A percentile compares a stretch with the other conserved stretches of the same genome.
These are phyloP conservation scores for Penicillium bialowiezense DNA, from an alignment of 495 filamentous ascomycete genomes.

Conservation along the genomic window DNA sequence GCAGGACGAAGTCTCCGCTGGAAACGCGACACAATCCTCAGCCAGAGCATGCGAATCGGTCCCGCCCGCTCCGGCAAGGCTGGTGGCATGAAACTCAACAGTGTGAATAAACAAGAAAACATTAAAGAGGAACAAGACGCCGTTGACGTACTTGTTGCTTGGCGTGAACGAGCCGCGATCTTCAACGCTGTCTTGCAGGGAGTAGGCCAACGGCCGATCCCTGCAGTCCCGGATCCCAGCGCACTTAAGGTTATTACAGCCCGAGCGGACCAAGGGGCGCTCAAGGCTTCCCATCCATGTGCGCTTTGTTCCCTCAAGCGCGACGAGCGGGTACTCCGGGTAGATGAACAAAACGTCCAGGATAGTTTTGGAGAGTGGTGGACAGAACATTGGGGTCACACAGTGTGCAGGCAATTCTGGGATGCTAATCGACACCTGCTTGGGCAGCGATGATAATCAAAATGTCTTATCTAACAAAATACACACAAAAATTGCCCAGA, in stretches of 20 bases:
- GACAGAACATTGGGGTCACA: slow-evolving; percentile 85
- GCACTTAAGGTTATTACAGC: slow-evolving; percentile 55
- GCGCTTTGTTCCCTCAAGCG: slow-evolving; percentile 83
- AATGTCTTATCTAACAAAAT: too few species aligned
- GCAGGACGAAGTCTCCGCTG: slow-evolving; percentile 83
- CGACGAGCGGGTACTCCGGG: slow-evolving; percentile 72
- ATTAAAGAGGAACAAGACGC: slow-evolving; percentile 86
- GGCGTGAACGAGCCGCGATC: slow-evolving; percentile 51
- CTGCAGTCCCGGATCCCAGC: slow-evolving; percentile 64
- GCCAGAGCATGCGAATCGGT: slow-evolving; percentile 84
- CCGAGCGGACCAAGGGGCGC: slow-evolving; percentile 49
- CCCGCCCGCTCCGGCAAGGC: slow-evolving; percentile 61
- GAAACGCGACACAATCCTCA: slow-evolving; percentile 82
- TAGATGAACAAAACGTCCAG: slow-evolving; percentile 69
- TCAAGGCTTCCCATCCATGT: slow-evolving; percentile 74
- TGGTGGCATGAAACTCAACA: slow-evolving; percentile 85
- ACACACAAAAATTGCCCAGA: background rate
- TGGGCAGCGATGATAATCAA: slow-evolving; percentile 54
- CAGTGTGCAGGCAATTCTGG: slow-evolving; percentile 83
- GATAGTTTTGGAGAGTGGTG: slow-evolving; percentile 97
- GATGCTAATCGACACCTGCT: slow-evolving; percentile 64
- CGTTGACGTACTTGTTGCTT: slow-evolving; percentile 68
- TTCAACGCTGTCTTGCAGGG: slow-evolving; percentile 42
- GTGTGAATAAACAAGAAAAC: slow-evolving; percentile 73
- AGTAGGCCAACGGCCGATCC: slow-evolving; percentile 47